Base-by-base conservation (phyloP, 2,329 filamentous ascomycete species). In the Davidsoniella australis region DNA sequence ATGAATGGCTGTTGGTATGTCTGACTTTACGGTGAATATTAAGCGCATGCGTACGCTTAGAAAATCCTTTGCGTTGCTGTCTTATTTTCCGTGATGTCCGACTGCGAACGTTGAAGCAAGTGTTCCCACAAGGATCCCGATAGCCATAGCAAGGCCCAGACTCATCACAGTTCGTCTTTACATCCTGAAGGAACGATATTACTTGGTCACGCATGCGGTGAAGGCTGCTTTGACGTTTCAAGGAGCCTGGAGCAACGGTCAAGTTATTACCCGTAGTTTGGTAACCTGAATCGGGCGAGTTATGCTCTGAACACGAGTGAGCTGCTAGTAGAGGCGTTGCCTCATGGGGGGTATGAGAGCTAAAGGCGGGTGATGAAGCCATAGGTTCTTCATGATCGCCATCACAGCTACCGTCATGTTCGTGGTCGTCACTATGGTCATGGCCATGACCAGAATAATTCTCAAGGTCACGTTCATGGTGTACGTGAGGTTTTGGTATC, bases 171-270 rank as follows among this genome's bases (percentile, higher is more conserved):
- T 78, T 74, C 33, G 68, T 58, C 59, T 80, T 80, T 18, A 71
- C 77, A 56, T 81, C 77, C 58, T 72, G 76, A 53, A 81, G 72
- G 59, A 81, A 80, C 41, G 76, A 80, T 61, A 79, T 62, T 38
- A 81, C 71, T 18, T 73, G 67, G 51, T 70, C 69, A 41, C 70
- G 71, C 37, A 80, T 66, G 51, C 72, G 63, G 6, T 67, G 57
- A 61, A 79, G 71, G 4, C 39, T 45, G 17, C 20, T 23, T 33
- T 39, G 50, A n/a, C 42, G 42, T 14, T 8, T 44, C 5, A 39
- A 76, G 78, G 2, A 70, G 69, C 20, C 73, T 65, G 26, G 58
- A 54, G 54, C 10, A 24, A 9, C 12, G 12, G 29, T 12, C 12
- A 33, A 12, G 29, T 33, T 9, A 33, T 9, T 12, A 3, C 9